Evolutionary conservation across 257 asterid species (phyloP), one percentile per base, ranked within the genome.

Genomic region (Solanum arcanum): DNA sequence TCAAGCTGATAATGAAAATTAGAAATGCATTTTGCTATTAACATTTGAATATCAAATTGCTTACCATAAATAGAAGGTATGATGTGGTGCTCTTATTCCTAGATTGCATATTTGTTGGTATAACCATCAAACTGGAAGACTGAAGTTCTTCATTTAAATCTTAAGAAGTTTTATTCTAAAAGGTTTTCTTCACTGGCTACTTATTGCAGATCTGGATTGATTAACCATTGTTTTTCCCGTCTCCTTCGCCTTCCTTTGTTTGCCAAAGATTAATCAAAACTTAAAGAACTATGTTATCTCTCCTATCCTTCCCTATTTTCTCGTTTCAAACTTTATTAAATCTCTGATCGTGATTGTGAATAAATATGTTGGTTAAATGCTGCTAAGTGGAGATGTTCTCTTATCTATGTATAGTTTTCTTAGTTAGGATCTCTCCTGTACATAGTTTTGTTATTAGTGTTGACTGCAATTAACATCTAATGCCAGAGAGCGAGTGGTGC

Each of bases 401-500:
- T 29, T 29, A 47, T 47, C 66, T 15, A 80, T 27, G 85, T 80
- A 18, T 29, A 5, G 46, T 49, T 80, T 29, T 27, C 68, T 80
- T 80, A 3, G 85, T 80, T 49, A 41, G 35, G 85, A 7, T 47
- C 85, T 47, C 27, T 80, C 85, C 68, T 16, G 29, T 18, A 47
- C 68, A 49, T 80, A 80, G 84, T 44, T 77, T 1, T 76, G 37
- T 42, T 76, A 13, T 16, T 44, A 25, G 12, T 35, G 16, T 44
- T 49, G 85, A 80, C 44, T 47, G 42, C 25, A 10, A 64, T 87
- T 59, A 80, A 41, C 47, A 11, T 75, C 49, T 88, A 68, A 42
- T 77, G 21, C 35, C 86, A 94, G 97, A 90, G 86, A 86, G 47
- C 60, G 94, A 93, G 87, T 86, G 75, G 47, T 91, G 81, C 85